Base-by-base conservation (phyloP, 495 filamentous ascomycete species). In the Penicillium psychrofluorescens region DNA sequence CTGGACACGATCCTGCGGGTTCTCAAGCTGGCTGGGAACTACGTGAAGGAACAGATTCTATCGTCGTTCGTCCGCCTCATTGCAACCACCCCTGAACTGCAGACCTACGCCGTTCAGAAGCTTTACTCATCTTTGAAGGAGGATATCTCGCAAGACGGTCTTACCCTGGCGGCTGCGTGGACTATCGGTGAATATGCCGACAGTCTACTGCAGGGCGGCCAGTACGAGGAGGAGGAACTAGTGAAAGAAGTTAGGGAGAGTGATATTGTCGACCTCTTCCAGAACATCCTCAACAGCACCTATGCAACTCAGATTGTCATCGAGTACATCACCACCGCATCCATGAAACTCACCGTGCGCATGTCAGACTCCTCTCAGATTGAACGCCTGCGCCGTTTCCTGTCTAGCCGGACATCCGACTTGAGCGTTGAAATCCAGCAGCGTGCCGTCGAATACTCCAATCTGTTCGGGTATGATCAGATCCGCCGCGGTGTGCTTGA, bases 131-230 rank as follows among this genome's bases (percentile, higher is more conserved):
- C 83, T 33, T 65, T 98, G 44, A 95, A 91, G 70, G 89, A 91
- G 32, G 92, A 97, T 50, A 95, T 97, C 51, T 95, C 90, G 9
- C 94, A 97, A 58, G 94, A 98, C 61, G 91, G 88, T 50, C 72
- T 98, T 43, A 95, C 86, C 9, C 76, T 96, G 28, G 89, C 92
- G 15, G 94, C 86, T 29, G 83, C 92, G n/a, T 98, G 92, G 92
- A 90, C 90, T 10, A 96, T 98, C 65, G 92, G 92, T 51, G 92
- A 98, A 72, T 98, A 90, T 61, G 89, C 90, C 30, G 92, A 97
- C 61, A 79, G 85, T 4, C 71, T 98, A 11, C 75, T 98, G 11
- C 76, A 78, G 42, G 90, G 90, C 27, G 91, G 94, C 12, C 83
- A 90, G 56, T 96, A 95, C 48, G 91, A 97, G 62, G 90, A 96